A percentile compares a stretch with the other conserved stretches of the same genome.
These are phyloP conservation scores for Camellia lanceoleosa DNA, from an alignment of 148 eudicot genomes.

Conservation along the genomic window DNA sequence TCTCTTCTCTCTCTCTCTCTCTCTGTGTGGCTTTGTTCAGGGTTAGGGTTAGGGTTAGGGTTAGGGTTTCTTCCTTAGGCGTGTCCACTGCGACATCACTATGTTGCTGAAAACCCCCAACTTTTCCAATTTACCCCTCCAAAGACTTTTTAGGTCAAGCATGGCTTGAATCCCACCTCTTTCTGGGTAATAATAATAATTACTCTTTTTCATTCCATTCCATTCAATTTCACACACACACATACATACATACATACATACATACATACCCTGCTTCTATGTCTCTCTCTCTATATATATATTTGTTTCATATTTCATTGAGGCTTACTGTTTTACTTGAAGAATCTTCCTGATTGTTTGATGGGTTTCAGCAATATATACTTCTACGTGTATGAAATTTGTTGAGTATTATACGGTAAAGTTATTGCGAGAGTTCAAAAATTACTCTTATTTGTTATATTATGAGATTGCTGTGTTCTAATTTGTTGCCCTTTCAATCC, in stretches of 20 bases:
- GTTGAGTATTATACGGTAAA: background rate
- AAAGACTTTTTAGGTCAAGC: conserved; percentile 29
- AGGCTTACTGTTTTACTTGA: background rate
- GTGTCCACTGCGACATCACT: conserved; percentile 13
- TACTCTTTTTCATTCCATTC: conserved; percentile 2
- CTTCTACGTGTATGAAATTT: background rate
- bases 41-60: conserved; percentile 26
- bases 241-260: background rate
- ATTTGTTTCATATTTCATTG: background rate
- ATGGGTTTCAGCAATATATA: background rate
- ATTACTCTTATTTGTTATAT: background rate
- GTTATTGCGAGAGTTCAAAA: background rate
- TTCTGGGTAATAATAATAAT: conserved; percentile 18
- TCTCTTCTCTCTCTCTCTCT: too few species aligned
- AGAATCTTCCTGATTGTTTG: background rate
- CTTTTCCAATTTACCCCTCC: conserved; percentile 25
- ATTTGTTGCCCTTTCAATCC: background rate
- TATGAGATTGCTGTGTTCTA: background rate
- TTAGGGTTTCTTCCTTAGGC: conserved; percentile 29
- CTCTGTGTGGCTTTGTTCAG: too few species aligned
- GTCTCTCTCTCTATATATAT: background rate
- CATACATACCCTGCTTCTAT: too few species aligned
- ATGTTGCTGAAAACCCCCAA: conserved; percentile 21
- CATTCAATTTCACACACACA: background rate
- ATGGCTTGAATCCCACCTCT: conserved; percentile 23